Evolutionary conservation across 805 yeast genomes (phyloP).

Genomic region (Zygotorulaspora chibaensis): DNA sequence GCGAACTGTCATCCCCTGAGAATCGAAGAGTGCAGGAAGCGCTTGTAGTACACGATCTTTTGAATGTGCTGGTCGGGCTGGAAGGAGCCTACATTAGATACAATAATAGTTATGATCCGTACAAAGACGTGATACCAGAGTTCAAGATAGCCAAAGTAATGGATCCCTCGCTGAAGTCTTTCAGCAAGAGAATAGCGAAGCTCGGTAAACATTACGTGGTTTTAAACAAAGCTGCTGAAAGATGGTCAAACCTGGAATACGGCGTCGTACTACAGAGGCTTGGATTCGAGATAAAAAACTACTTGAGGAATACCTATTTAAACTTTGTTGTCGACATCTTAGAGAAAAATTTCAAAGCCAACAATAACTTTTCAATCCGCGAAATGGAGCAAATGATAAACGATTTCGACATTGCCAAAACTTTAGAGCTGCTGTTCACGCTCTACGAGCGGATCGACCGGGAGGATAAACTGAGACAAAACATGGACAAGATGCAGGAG

Average conservation of each 20-base stretch:
- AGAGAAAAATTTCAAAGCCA: slow-evolving; percentile 50
- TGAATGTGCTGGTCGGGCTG: slow-evolving; percentile 61
- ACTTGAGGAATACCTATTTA: slow-evolving; percentile 38
- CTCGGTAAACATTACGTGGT: slow-evolving; percentile 62
- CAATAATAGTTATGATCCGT: slow-evolving; percentile 55
- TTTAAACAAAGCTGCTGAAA: slow-evolving; percentile 55
- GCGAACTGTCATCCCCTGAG: slow-evolving; percentile 34
- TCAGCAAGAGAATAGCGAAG: slow-evolving; percentile 55
- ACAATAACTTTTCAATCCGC: slow-evolving; percentile 53
- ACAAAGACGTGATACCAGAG: slow-evolving; percentile 51
- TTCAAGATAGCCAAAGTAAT: slow-evolving; percentile 66
- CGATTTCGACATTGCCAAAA: slow-evolving; percentile 34
- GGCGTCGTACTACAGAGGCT: slow-evolving; percentile 76
- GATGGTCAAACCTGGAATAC: slow-evolving; percentile 48
- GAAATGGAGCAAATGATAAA: slow-evolving; percentile 50
- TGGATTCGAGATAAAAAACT: slow-evolving; percentile 52
- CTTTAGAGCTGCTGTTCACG: slow-evolving; percentile 54
- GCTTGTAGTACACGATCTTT: slow-evolving; percentile 61
- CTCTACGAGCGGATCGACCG: slow-evolving; percentile 48
- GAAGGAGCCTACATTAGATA: slow-evolving; percentile 78
- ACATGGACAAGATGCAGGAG: slow-evolving; percentile 33
- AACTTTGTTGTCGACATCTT: slow-evolving; percentile 38
- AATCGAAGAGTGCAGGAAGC: slow-evolving; percentile 66
- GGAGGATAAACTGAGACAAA: slow-evolving; percentile 41
- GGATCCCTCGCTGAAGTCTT: slow-evolving; percentile 68